Base-by-base conservation (phyloP, 106 monocot genomes). In the Dactylorhiza incarnata region DNA sequence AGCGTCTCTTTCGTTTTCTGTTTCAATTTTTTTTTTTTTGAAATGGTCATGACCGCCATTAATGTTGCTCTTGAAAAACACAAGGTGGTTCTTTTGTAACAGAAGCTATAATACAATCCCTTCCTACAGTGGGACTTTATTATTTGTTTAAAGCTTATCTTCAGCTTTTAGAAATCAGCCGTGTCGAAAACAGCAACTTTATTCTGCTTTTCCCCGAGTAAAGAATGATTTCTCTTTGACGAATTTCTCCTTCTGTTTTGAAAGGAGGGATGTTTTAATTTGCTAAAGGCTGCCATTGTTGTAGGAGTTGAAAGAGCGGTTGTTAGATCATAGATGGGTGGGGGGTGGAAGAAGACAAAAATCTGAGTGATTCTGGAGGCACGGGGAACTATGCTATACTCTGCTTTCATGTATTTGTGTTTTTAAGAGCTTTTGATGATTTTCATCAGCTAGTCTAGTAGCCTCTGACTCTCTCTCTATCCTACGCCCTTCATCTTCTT, bases 321-420 rank as follows among this genome's bases (percentile, higher is more conserved):
- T 11, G 24, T 4, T 9, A 5, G 22, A 2, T 62, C 23, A 17
- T 23, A 9, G 3, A 0, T 0, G 24, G 23, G 62, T 9, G 20
- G 65, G 12, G 65, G 12, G 65, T 26, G 25, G 25, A 65, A 65
- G 65, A 65, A 65, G 65, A 65, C 65, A 65, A 19, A 58, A 12
- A 25, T 65, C 65, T 65, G 26, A 29, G 65, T 3, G 26, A 20
- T 10, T 65, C 65, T 25, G 65, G 65, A 9, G 26, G n/a, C 58
- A 5, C 5, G 58, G 58, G 58, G 58, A 54, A 58, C 58, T 1
- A 6, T 19, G 58, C 22, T 29, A 29, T 29, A 29, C 58, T 20
- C 65, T 65, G 12, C 4, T 11, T 29, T 65, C 11, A 11, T 65
- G 12, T 61, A 23, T 23, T 61, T 9, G 9, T 19, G 7, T 61